Base-by-base conservation (phyloP, 345 rosid genomes). In the Angophora floribunda region DNA sequence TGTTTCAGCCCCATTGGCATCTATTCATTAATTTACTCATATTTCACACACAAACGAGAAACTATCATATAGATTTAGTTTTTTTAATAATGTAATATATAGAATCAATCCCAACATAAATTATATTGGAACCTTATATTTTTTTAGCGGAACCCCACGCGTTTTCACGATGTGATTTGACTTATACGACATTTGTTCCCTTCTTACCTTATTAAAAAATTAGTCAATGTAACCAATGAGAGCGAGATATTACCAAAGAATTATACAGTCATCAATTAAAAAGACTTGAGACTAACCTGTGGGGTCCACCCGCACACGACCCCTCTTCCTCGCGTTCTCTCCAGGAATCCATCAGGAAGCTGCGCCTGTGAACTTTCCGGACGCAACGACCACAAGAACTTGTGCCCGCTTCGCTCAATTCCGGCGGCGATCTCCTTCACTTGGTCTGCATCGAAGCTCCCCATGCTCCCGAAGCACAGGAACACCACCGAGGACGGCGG, bases 391-490 rank as follows among this genome's bases (percentile, higher is more conserved):
- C 95, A 94, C 52, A 92, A 45, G 89, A 93, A 92, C 91, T 88
- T 90, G 13, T 82, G 88, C 13, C 94, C 93, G 30, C 91, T 30
- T 9, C 51, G 91, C 85, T 92, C 93, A 9, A 95, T 53, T 6
- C 93, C 97, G 24, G 80, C 85, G 11, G 95, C 94, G 14, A 93
- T 92, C 89, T 94, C 94, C 50, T 90, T 89, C 21, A 92, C 89
- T 88, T 95, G 96, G 5, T 85, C 36, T 7, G 13, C 87, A 7
- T 50, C 89, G 85, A 85, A 91, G 36, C 88, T 91, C 51, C 94
- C 95, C 2, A 88, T 32, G 90, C 94, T 93, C 41, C 95, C 95
- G 80, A 93, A 94, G 86, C 95, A 94, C 49, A 95, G 87, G 88
- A 90, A 94, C 50, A 93, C 90, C 50, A 93, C 90, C 1, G 93